phyloP scores from a whole-genome alignment of 1,284 basidiomycete genomes.

The Polyporus tsugae region DNA sequence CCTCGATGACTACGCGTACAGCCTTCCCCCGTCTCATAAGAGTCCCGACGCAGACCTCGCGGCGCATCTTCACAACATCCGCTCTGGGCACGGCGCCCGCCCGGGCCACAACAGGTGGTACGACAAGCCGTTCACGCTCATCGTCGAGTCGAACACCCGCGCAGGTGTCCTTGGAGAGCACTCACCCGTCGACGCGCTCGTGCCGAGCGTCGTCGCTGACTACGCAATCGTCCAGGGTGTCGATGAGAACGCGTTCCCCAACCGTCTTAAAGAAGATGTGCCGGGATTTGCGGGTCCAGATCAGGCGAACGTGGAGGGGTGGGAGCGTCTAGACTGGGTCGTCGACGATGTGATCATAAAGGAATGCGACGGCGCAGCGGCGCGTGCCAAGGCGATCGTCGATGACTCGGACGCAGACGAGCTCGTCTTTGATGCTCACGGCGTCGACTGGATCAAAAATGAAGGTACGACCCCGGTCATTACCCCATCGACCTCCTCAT shows the following conservation, averaged over 20 bases:
- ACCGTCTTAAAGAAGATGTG: neutral
- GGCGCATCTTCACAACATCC: conserved; percentile 82
- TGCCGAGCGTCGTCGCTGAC: conserved; percentile 92
- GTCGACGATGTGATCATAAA: conserved; percentile 67
- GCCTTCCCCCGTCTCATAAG: conserved; percentile 38
- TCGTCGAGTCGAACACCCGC: conserved; percentile 88
- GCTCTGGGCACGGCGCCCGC: conserved; percentile 74
- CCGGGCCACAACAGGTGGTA: conserved; percentile 82
- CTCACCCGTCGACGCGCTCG: conserved; percentile 90
- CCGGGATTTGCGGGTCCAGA: neutral
- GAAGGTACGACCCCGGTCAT: conserved; percentile 39
- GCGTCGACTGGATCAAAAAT: conserved; percentile 91
- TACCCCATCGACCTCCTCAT: neutral
- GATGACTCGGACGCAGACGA: conserved; percentile 87
- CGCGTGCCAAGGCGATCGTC: conserved; percentile 68
- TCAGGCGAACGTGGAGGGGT: conserved; percentile 45
- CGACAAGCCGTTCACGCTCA: conserved; percentile 88
- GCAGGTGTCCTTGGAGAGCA: conserved; percentile 94
- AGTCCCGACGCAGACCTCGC: conserved; percentile 59
- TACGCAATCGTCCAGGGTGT: conserved; percentile 79
- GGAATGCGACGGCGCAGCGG: conserved; percentile 70
- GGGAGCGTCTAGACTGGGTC: conserved; percentile 82
- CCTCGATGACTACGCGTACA: conserved; percentile 68
- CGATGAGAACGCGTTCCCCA: conserved; percentile 50
- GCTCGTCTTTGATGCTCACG: conserved; percentile 89